Evolutionary conservation across 2,329 filamentous ascomycete species (phyloP), one percentile per base, ranked within the genome.

Genomic region (Uncinocarpus reesii): DNA sequence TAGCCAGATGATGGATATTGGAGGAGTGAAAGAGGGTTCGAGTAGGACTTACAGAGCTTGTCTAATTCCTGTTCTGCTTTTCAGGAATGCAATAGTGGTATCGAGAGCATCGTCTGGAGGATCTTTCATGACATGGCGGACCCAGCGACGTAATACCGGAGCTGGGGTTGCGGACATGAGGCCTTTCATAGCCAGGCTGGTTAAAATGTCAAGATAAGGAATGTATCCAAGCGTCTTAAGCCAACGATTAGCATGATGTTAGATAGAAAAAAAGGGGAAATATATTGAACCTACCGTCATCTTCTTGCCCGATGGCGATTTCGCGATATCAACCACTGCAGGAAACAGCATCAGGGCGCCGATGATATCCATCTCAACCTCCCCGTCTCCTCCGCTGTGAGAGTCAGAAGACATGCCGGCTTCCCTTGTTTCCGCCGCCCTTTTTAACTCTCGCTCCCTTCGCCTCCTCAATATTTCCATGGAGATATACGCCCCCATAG

Each of bases 401-500:
- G n/a, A 24, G 8, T 29, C 28, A 2, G 35, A 32, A 3, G 28
- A 21, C 21, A 16, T 10, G 4, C 15, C 35, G n/a, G 26, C 37
- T 26, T 43, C 20, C 4, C 32, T 35, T 32, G 18, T 16, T 13
- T 24, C 23, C 15, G 28, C 13, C 49, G 46, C 42, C 16, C 48
- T 42, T 36, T 7, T 35, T 15, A 37, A 31, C 42, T 31, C 41
- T 32, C 66, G 55, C 31, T 68, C 67, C 29, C 72, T 66, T 52
- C 80, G 74, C 7, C 78, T 70, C 52, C 79, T 70, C 41, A 85
- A 75, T 24, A 84, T 66, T 61, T 88, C 83, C 53, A 87, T 76
- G 2, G 76, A 68, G 16, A 89, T 81, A 60, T 84, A 89, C 7
- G 78, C 70, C 20, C 84, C 84, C 1, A 89, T 81, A 0, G 83